Evolutionary conservation across 139 green algal genomes (phyloP).

Genomic region (Micromonas commoda): DNA sequence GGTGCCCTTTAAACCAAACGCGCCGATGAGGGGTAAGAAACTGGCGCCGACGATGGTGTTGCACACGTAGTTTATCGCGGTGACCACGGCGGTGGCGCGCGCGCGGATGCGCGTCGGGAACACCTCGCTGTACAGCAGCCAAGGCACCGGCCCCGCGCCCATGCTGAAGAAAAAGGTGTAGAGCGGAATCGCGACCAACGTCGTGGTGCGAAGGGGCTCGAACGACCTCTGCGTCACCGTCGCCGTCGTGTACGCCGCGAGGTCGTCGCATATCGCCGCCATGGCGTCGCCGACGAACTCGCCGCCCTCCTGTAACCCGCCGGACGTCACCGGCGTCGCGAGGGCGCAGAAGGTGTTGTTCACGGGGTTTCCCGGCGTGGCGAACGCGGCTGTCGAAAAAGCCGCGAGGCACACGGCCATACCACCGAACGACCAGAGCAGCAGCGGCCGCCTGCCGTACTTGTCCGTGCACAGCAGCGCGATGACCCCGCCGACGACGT

Average conservation of each 20-base stretch:
- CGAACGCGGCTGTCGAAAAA: not conserved
- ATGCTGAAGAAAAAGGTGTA: constrained; percentile 12
- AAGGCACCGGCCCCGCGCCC: constrained; percentile 25
- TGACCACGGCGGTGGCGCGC: not conserved
- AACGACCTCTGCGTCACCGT: not conserved
- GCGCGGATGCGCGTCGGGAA: constrained; percentile 24
- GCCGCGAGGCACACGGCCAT: constrained; percentile 17
- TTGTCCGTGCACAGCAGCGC: constrained; percentile 19
- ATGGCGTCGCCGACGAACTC: not conserved
- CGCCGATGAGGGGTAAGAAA: constrained; percentile 6
- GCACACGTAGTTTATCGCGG: constrained; percentile 20
- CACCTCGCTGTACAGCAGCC: constrained; percentile 27
- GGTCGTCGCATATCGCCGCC: not conserved
- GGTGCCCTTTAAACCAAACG: not conserved
- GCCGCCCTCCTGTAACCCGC: not conserved
- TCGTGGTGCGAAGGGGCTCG: not conserved
- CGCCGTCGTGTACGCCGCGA: not conserved
- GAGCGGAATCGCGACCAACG: constrained; percentile 4
- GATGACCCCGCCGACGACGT: constrained; percentile 10
- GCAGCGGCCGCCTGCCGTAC: constrained; percentile 15
- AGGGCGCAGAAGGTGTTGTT: not conserved
- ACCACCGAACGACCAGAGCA: constrained; percentile 10
- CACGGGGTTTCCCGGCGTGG: not conserved
- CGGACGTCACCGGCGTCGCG: not conserved
- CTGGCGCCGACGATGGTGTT: constrained; percentile 11